Evolutionary conservation across 2,329 filamentous ascomycete species (phyloP).

Genomic region (Sporothrix variecibatus): DNA sequence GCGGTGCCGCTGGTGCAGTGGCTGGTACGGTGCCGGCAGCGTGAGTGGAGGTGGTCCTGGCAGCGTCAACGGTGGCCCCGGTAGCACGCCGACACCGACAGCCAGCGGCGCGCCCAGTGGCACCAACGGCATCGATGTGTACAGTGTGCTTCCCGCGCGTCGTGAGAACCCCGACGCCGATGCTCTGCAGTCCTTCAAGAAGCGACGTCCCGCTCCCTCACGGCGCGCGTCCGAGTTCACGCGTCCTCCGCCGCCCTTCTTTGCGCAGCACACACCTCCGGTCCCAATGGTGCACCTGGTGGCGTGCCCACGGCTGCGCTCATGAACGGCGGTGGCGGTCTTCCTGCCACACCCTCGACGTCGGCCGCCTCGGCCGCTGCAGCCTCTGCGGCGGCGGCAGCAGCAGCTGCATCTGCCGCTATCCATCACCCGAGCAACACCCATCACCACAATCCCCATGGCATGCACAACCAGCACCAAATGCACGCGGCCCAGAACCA

Average conservation of each 20-base stretch:
- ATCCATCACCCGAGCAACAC: background rate
- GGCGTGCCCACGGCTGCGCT: background rate
- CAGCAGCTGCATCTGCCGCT: background rate
- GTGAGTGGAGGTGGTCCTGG: background rate
- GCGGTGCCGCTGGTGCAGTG: background rate
- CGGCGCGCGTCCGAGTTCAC: constrained; percentile 39
- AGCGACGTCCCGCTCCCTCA: constrained; percentile 35
- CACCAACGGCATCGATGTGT: constrained; percentile 27
- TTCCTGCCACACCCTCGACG: background rate
- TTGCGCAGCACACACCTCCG: constrained; percentile 33
- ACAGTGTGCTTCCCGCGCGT: constrained; percentile 37
- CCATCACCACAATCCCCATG: constrained; percentile 17
- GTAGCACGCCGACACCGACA: background rate
- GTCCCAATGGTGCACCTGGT: constrained; percentile 14
- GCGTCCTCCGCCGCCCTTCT: constrained; percentile 38
- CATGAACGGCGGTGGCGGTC: constrained; percentile 8
- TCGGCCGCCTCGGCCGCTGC: constrained; percentile 5
- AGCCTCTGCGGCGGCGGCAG: constrained; percentile 3
- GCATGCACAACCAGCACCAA: constrained; percentile 29
- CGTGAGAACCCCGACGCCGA: constrained; percentile 38
- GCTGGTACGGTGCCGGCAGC: background rate
- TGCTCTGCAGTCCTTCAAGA: constrained; percentile 37
- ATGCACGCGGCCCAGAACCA: constrained; percentile 19
- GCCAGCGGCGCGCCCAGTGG: constrained; percentile 19
- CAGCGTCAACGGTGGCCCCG: background rate